phyloP scores from a whole-genome alignment of 1,139 yeast species.

The Scheffersomyces stambukii region DNA sequence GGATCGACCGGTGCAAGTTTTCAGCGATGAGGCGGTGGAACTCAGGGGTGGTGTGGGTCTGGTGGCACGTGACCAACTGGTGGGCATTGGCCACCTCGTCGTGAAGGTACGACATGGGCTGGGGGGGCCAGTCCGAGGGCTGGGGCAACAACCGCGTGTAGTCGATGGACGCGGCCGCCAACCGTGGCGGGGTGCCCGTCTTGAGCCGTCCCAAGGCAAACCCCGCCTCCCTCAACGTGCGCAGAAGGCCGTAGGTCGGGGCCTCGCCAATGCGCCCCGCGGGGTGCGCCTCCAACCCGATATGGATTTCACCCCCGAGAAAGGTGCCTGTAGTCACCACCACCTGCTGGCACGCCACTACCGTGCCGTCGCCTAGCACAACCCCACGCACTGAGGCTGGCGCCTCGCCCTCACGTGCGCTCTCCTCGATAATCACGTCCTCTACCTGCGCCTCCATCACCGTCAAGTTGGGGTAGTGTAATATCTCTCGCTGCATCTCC shows the following conservation, averaged over 20 bases:
- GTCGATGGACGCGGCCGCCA: slow-evolving; percentile 68
- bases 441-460: slow-evolving; percentile 76
- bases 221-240: slow-evolving; percentile 71
- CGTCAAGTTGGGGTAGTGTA: slow-evolving; percentile 53
- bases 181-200: slow-evolving; percentile 96
- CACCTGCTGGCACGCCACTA: slow-evolving; percentile 60
- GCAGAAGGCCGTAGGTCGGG: slow-evolving; percentile 85
- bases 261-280: slow-evolving; percentile 93
- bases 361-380: slow-evolving; percentile 60
- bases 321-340: slow-evolving; percentile 96
- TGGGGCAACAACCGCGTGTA: slow-evolving; percentile 59
- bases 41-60: slow-evolving; percentile 72
- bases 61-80: slow-evolving; percentile 64
- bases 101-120: slow-evolving; percentile 89
- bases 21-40: slow-evolving; percentile 66
- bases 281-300: slow-evolving; percentile 75
- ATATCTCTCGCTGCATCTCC: slow-evolving; percentile 74
- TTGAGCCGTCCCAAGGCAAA: slow-evolving; percentile 85
- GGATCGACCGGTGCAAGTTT: slow-evolving; percentile 79
- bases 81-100: slow-evolving; percentile 57
- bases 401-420: slow-evolving; percentile 16
- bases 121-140: slow-evolving; percentile 73
- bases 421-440: slow-evolving; percentile 69
- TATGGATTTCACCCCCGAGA: slow-evolving; percentile 88
- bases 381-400: slow-evolving; percentile 61